These are phyloP conservation scores for Monascus purpureus DNA, from an alignment of 495 filamentous ascomycete genomes.

Conservation along the genomic window DNA sequence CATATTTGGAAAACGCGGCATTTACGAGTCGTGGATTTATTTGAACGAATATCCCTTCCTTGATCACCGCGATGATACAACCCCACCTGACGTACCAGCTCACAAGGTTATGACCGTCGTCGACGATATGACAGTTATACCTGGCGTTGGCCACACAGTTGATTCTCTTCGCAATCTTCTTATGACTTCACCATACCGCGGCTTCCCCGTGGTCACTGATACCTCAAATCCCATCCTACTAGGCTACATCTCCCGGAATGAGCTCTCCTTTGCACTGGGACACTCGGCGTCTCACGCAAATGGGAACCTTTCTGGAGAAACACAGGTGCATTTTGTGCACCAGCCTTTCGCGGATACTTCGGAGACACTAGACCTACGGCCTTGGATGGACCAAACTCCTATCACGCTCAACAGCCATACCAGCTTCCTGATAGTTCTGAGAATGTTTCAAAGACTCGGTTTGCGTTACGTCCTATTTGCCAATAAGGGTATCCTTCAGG, in stretches of 20 bases:
- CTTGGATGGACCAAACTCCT: slow-evolving; percentile 98
- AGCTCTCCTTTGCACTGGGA: slow-evolving; percentile 69
- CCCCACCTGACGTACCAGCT: slow-evolving; percentile 70
- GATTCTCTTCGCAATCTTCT: slow-evolving; percentile 56
- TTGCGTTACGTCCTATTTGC: slow-evolving; percentile 81
- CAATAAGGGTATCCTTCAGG: slow-evolving; percentile 66
- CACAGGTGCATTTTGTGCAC: slow-evolving; percentile 73
- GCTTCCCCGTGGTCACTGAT: slow-evolving; percentile 82
- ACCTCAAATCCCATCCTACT: slow-evolving; percentile 53
- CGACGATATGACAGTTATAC: slow-evolving; percentile 79
- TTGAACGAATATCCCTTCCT: slow-evolving; percentile 94
- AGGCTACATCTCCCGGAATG: slow-evolving; percentile 88
- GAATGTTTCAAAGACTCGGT: slow-evolving; percentile 88
- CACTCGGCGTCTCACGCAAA: slow-evolving; percentile 23
- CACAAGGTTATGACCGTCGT: slow-evolving; percentile 80
- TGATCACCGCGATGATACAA: slow-evolving; percentile 77
- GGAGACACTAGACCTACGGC: slow-evolving; percentile 72
- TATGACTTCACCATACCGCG: slow-evolving; percentile 61
- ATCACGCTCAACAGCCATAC: slow-evolving; percentile 69
- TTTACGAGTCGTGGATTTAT: slow-evolving; percentile 96
- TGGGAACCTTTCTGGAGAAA: slow-evolving; percentile 47
- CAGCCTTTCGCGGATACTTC: slow-evolving; percentile 66
- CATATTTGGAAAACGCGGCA: slow-evolving; percentile 83
- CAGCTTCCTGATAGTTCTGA: slow-evolving; percentile 65
- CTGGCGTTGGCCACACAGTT: slow-evolving; percentile 75